Percentiles rank a stretch among this genome's conserved stretches.
Evolutionary conservation across 208 protist genomes (phyloP).

Genomic region (Leishmania tarentolae): DNA sequence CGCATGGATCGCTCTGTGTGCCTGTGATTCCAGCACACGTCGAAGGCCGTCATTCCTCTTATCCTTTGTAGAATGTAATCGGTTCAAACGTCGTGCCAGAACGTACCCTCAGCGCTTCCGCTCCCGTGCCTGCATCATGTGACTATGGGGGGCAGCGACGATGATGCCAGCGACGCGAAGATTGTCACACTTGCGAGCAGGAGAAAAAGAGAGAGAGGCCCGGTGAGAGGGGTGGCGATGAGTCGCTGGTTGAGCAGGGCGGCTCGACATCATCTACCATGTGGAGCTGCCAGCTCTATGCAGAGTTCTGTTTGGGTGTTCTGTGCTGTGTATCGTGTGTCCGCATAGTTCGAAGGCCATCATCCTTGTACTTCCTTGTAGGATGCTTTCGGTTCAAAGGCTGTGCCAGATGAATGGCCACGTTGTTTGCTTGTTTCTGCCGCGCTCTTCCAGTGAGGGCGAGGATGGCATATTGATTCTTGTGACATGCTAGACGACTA

Average conservation of each 20-base stretch:
- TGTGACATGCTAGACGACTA: not conserved
- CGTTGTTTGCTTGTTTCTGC: not conserved
- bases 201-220: not conserved
- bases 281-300: not conserved
- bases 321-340: not conserved
- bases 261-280: not conserved
- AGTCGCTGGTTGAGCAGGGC: not conserved
- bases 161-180: not conserved
- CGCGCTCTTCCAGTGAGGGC: not conserved
- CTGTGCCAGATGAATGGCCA: slow-evolving; percentile 22
- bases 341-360: slow-evolving; percentile 37
- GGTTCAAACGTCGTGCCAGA: slow-evolving; percentile 35
- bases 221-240: not conserved
- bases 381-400: slow-evolving; percentile 32
- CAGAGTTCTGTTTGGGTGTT: not conserved
- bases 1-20: not conserved
- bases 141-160: not conserved
- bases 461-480: not conserved
- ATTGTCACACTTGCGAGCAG: not conserved
- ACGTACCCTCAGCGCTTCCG: not conserved
- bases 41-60: slow-evolving; percentile 30
- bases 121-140: not conserved
- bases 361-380: slow-evolving; percentile 9
- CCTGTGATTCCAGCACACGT: slow-evolving; percentile 8
- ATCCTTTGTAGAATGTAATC: slow-evolving; percentile 5